These are phyloP conservation scores for Casuarina cunninghamiana DNA, from an alignment of 306 rosid genomes.

Conservation along the genomic window DNA sequence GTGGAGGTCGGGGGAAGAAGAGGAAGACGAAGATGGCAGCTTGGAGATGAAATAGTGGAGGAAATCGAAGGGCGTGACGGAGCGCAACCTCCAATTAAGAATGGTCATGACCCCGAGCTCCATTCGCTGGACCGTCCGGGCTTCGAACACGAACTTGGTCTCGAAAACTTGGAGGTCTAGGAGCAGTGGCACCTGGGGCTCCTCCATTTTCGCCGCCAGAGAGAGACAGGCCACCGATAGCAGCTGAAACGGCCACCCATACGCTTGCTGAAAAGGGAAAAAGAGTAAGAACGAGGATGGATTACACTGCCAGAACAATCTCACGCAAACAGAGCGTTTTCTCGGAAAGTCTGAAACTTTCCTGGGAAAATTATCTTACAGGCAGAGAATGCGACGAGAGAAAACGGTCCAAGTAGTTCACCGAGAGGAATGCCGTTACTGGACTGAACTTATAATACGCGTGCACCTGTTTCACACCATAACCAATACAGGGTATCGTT, in stretches of 20 bases:
- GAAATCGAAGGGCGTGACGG: constrained; percentile 75
- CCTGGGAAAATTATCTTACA: constrained; percentile 31
- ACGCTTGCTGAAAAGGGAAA: constrained; percentile 20
- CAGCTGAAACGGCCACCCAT: constrained; percentile 69
- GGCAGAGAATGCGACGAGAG: constrained; percentile 55
- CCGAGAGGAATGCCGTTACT: constrained; percentile 67
- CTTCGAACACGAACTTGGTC: constrained; percentile 53
- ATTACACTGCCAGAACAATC: not conserved
- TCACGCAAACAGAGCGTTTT: not conserved
- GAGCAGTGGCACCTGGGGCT: constrained; percentile 48
- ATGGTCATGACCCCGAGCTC: constrained; percentile 58
- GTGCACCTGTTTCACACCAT: constrained; percentile 52
- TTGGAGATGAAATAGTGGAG: constrained; percentile 48
- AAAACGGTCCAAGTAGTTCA: constrained; percentile 76
- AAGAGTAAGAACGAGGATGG: not conserved
- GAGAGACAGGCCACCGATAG: constrained; percentile 78
- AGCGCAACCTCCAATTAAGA: constrained; percentile 69
- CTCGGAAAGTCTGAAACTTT: not conserved
- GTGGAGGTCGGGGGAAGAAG: constrained; percentile 1
- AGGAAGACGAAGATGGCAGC: constrained; percentile 43
- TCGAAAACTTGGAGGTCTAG: constrained; percentile 58
- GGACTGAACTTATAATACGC: constrained; percentile 48
- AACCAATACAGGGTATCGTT: not conserved
- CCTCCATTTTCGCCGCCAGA: constrained; percentile 84
- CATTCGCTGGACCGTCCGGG: constrained; percentile 66